A percentile compares a stretch with the other conserved stretches of the same genome.
Evolutionary conservation across 2,329 filamentous ascomycete species (phyloP).

Genomic region (Phyllosticta ampelicida): DNA sequence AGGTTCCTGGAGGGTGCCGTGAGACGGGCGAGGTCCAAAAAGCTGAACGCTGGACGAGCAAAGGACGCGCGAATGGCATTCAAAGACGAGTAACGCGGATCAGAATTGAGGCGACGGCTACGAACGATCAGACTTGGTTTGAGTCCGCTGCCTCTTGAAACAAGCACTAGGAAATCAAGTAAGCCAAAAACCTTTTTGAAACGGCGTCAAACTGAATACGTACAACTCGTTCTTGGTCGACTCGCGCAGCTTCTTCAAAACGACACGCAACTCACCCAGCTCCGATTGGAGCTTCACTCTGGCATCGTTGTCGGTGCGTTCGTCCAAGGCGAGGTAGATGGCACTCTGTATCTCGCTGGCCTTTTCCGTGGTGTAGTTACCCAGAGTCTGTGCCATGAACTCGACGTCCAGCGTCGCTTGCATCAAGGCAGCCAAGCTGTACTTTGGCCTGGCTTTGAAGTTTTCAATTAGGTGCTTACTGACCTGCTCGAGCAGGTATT

Average conservation of each 20-base stretch:
- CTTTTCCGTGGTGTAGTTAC: constrained; percentile 75
- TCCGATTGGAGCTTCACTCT: constrained; percentile 71
- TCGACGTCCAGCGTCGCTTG: constrained; percentile 96
- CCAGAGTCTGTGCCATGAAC: constrained; percentile 88
- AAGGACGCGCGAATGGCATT: background rate
- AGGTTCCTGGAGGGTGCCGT: background rate
- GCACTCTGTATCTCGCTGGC: constrained; percentile 74
- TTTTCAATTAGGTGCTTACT: constrained; percentile 71
- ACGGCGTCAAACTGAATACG: background rate
- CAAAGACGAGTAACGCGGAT: background rate
- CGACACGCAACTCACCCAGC: constrained; percentile 76
- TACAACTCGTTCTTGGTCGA: constrained; percentile 26
- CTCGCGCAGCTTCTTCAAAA: constrained; percentile 55
- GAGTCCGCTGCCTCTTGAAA: constrained; percentile 7
- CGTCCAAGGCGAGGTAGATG: constrained; percentile 86
- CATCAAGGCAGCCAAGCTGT: constrained; percentile 74
- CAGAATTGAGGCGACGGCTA: background rate
- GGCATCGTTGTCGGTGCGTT: constrained; percentile 78
- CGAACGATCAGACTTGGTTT: constrained; percentile 7
- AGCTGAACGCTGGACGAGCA: background rate
- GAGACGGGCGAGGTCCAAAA: background rate
- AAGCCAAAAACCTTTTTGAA: background rate
- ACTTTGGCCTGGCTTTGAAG: constrained; percentile 55
- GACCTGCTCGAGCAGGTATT: constrained; percentile 73
- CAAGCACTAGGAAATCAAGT: constrained; percentile 4